These are phyloP conservation scores for Aspergillus campestris DNA, from an alignment of 495 filamentous ascomycete species.

Conservation along the genomic window DNA sequence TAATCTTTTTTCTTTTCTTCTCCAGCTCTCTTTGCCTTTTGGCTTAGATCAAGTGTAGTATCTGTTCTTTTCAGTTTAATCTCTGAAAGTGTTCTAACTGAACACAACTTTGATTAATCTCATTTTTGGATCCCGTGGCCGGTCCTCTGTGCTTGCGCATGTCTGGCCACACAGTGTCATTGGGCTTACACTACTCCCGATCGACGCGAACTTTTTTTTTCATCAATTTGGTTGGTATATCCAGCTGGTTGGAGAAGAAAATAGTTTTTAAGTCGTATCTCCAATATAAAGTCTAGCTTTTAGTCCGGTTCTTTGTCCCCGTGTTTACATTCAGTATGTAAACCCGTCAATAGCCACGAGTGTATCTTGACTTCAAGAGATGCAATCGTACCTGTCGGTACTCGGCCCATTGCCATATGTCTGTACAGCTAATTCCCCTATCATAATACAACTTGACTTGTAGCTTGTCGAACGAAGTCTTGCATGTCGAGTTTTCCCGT, in stretches of 20 bases:
- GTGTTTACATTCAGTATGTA: too few relatives aligned
- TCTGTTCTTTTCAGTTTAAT: slow-evolving; percentile 99
- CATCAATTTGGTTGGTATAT: slow-evolving; percentile 48
- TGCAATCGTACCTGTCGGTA: too few relatives aligned
- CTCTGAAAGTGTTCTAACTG: slow-evolving; percentile 59
- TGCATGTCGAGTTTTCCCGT: too few relatives aligned
- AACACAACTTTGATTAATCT: slow-evolving; percentile 75
- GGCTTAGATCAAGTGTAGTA: slow-evolving; percentile 97
- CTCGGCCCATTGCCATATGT: too few relatives aligned
- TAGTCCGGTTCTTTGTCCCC: too few relatives aligned
- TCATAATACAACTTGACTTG: too few relatives aligned
- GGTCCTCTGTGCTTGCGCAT: slow-evolving; percentile 80
- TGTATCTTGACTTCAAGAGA: too few relatives aligned
- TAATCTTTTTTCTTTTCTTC: slow-evolving; percentile 40
- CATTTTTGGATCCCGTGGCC: slow-evolving; percentile 57
- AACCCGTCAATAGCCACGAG: too few relatives aligned
- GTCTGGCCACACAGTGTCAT: slow-evolving; percentile 66
- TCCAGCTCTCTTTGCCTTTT: slow-evolving; percentile 52
- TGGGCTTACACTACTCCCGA: slow-evolving; percentile 82
- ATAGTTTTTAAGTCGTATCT: too few relatives aligned
- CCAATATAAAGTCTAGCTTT: too few relatives aligned
- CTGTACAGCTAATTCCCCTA: too few relatives aligned
- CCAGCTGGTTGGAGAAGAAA: slow-evolving; percentile 57
- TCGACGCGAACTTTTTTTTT: slow-evolving; percentile 74
- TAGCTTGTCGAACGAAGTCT: too few relatives aligned